Percentiles rank a stretch among this genome's conserved stretches.
Evolutionary conservation across 805 yeast species (phyloP).

Genomic region (Candida xiaguanensis): DNA sequence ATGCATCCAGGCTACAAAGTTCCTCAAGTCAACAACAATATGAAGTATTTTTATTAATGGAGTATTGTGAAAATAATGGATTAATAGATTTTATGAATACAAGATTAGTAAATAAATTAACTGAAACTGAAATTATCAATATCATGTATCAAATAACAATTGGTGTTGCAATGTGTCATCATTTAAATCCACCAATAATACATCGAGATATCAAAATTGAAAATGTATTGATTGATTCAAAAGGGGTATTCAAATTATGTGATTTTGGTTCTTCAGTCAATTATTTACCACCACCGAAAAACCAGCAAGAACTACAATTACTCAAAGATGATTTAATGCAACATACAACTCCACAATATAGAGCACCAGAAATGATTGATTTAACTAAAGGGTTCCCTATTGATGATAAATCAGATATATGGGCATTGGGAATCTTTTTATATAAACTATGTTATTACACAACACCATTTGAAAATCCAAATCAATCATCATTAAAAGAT

Average conservation of each 20-base stretch:
- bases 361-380: conserved; percentile 84
- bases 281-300: conserved; percentile 58
- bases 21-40: conserved; percentile 46
- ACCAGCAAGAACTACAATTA: conserved; percentile 53
- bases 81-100: conserved; percentile 78
- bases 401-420: conserved; percentile 78
- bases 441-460: conserved; percentile 79
- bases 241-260: conserved; percentile 63
- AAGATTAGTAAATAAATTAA: conserved; percentile 59
- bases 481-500: conserved; percentile 33
- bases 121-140: conserved; percentile 62
- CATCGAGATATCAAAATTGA: conserved; percentile 84
- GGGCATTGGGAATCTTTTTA: conserved; percentile 80
- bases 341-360: conserved; percentile 81
- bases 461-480: conserved; percentile 68
- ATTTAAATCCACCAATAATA: conserved; percentile 62
- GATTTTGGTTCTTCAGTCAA: conserved; percentile 82
- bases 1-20: conserved; percentile 67
- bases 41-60: conserved; percentile 79
- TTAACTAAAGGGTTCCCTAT: conserved; percentile 63
- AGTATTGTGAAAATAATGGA: conserved; percentile 71
- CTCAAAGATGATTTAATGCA: conserved; percentile 68
- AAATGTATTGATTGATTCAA: conserved; percentile 62
- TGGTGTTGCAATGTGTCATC: conserved; percentile 78
- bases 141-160: conserved; percentile 68